phyloP scores from a whole-genome alignment of 23 red algal species.

The Pyropia haitanensis region DNA sequence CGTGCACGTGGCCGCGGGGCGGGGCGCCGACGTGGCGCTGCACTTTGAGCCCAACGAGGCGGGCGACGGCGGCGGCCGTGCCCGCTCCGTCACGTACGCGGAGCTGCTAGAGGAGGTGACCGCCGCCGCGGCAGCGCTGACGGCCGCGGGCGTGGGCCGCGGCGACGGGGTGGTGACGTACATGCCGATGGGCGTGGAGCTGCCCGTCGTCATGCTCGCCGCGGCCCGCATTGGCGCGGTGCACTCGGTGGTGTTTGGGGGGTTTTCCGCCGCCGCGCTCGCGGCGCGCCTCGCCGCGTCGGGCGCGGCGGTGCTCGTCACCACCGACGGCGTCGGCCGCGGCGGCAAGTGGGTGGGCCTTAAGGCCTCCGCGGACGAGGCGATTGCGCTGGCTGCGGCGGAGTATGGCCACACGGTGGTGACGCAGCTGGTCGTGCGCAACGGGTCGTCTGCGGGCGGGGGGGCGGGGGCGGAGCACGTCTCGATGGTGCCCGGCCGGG shows the following conservation, averaged over 20 bases:
- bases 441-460: too few relatives aligned
- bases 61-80: background rate
- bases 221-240: conserved; percentile 62
- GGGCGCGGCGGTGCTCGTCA: conserved; percentile 14
- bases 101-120: conserved; percentile 27
- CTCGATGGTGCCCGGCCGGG: conserved; percentile 11
- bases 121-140: conserved; percentile 20
- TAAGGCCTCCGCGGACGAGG: conserved; percentile 40
- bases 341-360: conserved; percentile 28
- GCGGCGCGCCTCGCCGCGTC: conserved; percentile 35
- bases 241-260: conserved; percentile 62
- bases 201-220: conserved; percentile 45
- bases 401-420: background rate
- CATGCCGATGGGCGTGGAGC: conserved; percentile 62
- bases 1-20: conserved; percentile 36
- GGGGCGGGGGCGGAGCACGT: background rate
- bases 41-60: conserved; percentile 34
- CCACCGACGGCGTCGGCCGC: conserved; percentile 40
- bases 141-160: conserved; percentile 10
- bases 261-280: conserved; percentile 56
- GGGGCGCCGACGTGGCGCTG: conserved; percentile 22
- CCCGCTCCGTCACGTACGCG: conserved; percentile 18
- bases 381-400: conserved; percentile 8
- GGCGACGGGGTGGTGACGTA: conserved; percentile 53
- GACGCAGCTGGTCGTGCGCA: conserved; percentile 1